Evolutionary conservation across 2,329 filamentous ascomycete species (phyloP), one percentile per base, ranked within the genome.

Genomic region (Fusarium multiceps): DNA sequence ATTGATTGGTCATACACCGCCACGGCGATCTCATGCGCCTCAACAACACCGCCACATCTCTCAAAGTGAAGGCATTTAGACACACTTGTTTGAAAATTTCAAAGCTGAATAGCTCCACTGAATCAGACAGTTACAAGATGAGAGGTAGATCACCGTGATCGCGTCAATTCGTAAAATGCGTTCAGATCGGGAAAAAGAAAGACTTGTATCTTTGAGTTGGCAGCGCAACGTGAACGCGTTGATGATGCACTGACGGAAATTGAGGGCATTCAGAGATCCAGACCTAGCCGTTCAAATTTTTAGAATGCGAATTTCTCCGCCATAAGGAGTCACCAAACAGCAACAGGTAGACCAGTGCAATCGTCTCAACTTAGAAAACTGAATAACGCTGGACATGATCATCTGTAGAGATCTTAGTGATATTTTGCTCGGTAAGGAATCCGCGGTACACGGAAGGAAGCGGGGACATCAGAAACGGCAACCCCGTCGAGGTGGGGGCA

Each of bases 151-250:
- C 9, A 37, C 11, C 5, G 18, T n/a, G 34, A 37, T 37, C 34
- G 10, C 34, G 9, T 4, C 32, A n/a, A 37, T 18, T 37, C 32
- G 32, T 4, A 21, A 21, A 4, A 21, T 21, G 21, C 21, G 21
- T 21, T 21, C 21, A 21, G 21, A 21, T 21, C 4, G 21, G 21
- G 21, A 21, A n/a, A 37, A 37, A n/a, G 34, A 37, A 37, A 11
- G 16, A 1, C 9, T n/a, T 3, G 16, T n/a, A n/a, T n/a, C 4
- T 37, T 10, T n/a, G 3, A 6, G 9, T 6, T 37, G 3, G 1
- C 3, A 6, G 16, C 34, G 1, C 16, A 37, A 37, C 11, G 9
- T 11, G 9, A 37, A 1, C 16, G 16, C 9, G 16, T n/a, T 6
- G 18, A n/a, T 37, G 9, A 11, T n/a, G 34, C 10, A 11, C 9